Conservation (phyloP, 116 monocot genomes). For the Papilionanthe hybrid region DNA sequence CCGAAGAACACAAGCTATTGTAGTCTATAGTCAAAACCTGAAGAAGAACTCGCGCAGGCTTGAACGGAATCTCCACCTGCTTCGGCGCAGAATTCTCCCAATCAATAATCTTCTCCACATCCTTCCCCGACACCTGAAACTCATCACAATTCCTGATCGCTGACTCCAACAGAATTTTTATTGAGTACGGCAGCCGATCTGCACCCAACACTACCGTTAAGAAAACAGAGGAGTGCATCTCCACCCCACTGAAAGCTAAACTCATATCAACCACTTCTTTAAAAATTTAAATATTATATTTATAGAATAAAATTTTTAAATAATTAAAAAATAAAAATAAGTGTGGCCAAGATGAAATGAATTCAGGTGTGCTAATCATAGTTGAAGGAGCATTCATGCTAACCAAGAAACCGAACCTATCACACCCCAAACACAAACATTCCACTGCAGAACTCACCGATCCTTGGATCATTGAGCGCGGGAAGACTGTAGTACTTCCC, state of each 20-base stretch:
- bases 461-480: slow-evolving; percentile 45
- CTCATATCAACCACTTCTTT: too few species aligned
- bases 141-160: slow-evolving; percentile 66
- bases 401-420: not conserved
- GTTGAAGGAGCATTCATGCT: too few species aligned
- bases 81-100: slow-evolving; percentile 61
- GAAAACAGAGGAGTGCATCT: not conserved
- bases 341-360: too few species aligned
- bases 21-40: slow-evolving; percentile 33
- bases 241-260: too few species aligned
- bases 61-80: slow-evolving; percentile 72
- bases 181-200: slow-evolving; percentile 66
- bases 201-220: slow-evolving; percentile 5
- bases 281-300: too few species aligned
- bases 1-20: not conserved
- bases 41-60: slow-evolving; percentile 64
- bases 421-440: not conserved
- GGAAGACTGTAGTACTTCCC: slow-evolving; percentile 60
- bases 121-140: slow-evolving; percentile 54
- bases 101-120: slow-evolving; percentile 61
- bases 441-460: slow-evolving; percentile 22
- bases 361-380: too few species aligned
- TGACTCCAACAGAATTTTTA: slow-evolving; percentile 61
- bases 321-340: too few species aligned
- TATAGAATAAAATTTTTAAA: too few species aligned